A percentile compares a stretch with the other conserved stretches of the same genome.
These are phyloP conservation scores for Zygotorulaspora sp. DNA, from an alignment of 805 yeast species.

Conservation along the genomic window DNA sequence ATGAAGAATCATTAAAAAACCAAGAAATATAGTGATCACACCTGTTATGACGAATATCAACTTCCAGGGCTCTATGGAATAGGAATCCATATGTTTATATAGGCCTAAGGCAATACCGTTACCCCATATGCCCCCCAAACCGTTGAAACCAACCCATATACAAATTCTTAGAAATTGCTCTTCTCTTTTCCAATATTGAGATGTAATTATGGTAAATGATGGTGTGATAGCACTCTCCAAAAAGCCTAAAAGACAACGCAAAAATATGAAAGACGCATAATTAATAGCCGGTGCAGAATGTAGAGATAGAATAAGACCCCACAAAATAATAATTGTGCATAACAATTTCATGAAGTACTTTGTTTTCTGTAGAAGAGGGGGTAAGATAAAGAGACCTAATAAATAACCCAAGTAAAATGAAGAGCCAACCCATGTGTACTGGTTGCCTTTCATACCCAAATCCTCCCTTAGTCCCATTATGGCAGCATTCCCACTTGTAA, in stretches of 20 bases:
- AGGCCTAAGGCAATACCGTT: slow-evolving; percentile 47
- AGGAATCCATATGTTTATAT: slow-evolving; percentile 27
- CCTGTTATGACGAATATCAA: slow-evolving; percentile 50
- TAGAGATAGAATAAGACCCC: slow-evolving; percentile 37
- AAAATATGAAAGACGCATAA: slow-evolving; percentile 8
- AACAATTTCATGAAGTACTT: slow-evolving; percentile 53
- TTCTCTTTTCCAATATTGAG: slow-evolving; percentile 44
- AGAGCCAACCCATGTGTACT: slow-evolving; percentile 7
- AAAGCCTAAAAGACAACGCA: slow-evolving; percentile 40
- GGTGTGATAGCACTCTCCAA: slow-evolving; percentile 44
- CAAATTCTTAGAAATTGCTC: slow-evolving; percentile 37
- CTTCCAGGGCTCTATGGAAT: slow-evolving; percentile 46
- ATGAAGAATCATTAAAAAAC: slow-evolving; percentile 38
- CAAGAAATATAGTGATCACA: slow-evolving; percentile 43
- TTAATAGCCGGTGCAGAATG: too few species aligned
- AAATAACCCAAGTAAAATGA: slow-evolving; percentile 7
- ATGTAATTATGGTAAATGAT: slow-evolving; percentile 42
- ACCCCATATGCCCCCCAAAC: slow-evolving; percentile 44
- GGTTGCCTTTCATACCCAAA: slow-evolving; percentile 21
- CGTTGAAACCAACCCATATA: slow-evolving; percentile 42
- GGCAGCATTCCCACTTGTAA: slow-evolving; percentile 1
- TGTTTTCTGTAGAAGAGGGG: slow-evolving; percentile 42
- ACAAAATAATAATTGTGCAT: slow-evolving; percentile 20
- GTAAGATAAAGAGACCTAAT: slow-evolving; percentile 42
- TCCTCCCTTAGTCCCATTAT: slow-evolving; percentile 35